Conservation (phyloP, 495 filamentous ascomycete species). For the Lepidopterella palustris region DNA sequence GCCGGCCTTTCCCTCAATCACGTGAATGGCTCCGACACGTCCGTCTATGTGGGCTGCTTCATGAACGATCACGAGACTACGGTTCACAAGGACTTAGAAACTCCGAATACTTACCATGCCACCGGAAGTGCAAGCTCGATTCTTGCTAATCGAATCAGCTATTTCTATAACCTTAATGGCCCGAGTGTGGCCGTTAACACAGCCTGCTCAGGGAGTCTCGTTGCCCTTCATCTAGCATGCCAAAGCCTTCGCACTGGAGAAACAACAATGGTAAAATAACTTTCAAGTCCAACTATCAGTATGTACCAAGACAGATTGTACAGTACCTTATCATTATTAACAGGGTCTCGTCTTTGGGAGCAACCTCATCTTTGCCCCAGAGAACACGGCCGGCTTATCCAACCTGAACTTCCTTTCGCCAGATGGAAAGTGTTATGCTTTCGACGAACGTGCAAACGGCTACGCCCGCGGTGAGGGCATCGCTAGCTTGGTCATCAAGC, state of each 20-base stretch:
- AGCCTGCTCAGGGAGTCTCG: constrained; percentile 6
- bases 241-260: not conserved
- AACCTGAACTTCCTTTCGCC: constrained; percentile 32
- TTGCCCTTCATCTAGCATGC: constrained; percentile 9
- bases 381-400: not conserved
- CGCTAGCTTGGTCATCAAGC: constrained; percentile 35
- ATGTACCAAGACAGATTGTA: not conserved
- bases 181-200: constrained; percentile 8
- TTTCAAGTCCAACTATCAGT: not conserved
- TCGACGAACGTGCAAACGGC: constrained; percentile 40
- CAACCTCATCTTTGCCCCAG: constrained; percentile 1
- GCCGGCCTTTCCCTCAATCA: constrained; percentile 7
- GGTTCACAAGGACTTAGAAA: not conserved
- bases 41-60: constrained; percentile 5
- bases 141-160: constrained; percentile 6
- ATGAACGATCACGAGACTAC: constrained; percentile 4
- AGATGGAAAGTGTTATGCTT: constrained; percentile 28
- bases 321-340: not conserved
- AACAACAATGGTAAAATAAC: not conserved
- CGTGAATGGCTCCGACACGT: constrained; percentile 4
- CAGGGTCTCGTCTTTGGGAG: not conserved
- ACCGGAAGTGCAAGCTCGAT: not conserved
- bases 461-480: constrained; percentile 44
- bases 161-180: constrained; percentile 7
- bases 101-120: not conserved